A percentile compares a stretch with the other conserved stretches of the same genome.
Evolutionary conservation across 1,139 yeast genomes (phyloP).

Genomic region (Candida frijolesensis): DNA sequence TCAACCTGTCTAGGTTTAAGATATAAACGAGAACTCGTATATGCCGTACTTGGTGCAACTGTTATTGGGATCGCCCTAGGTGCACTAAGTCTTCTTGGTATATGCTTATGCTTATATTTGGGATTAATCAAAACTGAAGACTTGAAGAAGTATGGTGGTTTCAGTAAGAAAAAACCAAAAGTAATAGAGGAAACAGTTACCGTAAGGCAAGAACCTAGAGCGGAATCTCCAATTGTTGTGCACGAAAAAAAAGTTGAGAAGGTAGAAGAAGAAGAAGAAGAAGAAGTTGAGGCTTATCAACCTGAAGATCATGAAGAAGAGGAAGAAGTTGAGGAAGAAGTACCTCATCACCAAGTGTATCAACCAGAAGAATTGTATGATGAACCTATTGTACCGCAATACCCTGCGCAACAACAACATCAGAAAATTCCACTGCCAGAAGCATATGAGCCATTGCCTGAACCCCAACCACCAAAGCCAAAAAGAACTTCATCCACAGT

Average conservation of each 20-base stretch:
- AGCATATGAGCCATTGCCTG: slow-evolving; percentile 2
- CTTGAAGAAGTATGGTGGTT: neutral
- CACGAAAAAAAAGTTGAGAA: slow-evolving; percentile 1
- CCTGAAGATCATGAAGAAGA: neutral
- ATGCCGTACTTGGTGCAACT: slow-evolving; percentile 6
- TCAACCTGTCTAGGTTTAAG: slow-evolving; percentile 6
- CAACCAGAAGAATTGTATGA: slow-evolving; percentile 2
- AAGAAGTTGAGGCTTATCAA: neutral
- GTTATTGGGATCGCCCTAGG: slow-evolving; percentile 25
- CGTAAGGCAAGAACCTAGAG: neutral
- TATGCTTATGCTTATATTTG: slow-evolving; percentile 33
- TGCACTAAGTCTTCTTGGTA: slow-evolving; percentile 11
- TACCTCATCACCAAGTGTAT: neutral
- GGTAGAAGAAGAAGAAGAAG: neutral
- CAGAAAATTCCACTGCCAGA: neutral
- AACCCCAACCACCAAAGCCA: slow-evolving; percentile 8
- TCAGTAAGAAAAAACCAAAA: no score
- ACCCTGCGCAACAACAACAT: neutral
- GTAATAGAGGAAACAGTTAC: neutral
- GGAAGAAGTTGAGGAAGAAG: neutral
- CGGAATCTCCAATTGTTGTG: neutral
- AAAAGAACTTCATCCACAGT: slow-evolving; percentile 14
- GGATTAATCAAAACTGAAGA: slow-evolving; percentile 20
- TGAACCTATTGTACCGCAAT: slow-evolving; percentile 2
- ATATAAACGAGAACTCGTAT: slow-evolving; percentile 8